These are phyloP conservation scores for Mycena floridula DNA, from an alignment of 768 basidiomycete genomes.

Conservation along the genomic window DNA sequence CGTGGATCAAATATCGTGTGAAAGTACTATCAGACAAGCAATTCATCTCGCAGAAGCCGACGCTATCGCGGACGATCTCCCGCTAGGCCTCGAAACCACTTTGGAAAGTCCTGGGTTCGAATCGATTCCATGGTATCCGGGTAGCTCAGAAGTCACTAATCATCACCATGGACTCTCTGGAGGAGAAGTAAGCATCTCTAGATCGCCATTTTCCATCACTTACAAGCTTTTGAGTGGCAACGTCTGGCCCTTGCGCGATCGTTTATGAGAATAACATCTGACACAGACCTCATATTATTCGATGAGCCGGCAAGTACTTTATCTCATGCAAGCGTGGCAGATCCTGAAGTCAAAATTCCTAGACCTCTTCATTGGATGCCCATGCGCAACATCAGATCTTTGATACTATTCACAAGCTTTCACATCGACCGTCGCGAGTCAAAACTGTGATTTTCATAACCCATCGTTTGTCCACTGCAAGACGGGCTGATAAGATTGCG, in stretches of 20 bases:
- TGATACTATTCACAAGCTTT: slow-evolving; percentile 64
- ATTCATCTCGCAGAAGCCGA: slow-evolving; percentile 68
- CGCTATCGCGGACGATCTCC: slow-evolving; percentile 56
- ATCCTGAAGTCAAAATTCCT: slow-evolving; percentile 5
- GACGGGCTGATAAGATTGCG: slow-evolving; percentile 79
- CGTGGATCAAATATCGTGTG: slow-evolving; percentile 54
- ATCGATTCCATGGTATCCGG: slow-evolving; percentile 38
- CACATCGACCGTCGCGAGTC: slow-evolving; percentile 43
- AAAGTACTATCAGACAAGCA: slow-evolving; percentile 55
- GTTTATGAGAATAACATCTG: slow-evolving; percentile 78
- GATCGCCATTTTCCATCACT: slow-evolving; percentile 1
- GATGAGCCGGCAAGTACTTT: slow-evolving; percentile 68
- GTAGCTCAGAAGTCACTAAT: slow-evolving; percentile 30
- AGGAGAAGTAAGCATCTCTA: slow-evolving; percentile 57
- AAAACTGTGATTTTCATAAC: slow-evolving; percentile 83
- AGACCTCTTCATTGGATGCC: slow-evolving; percentile 79
- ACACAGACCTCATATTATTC: slow-evolving; percentile 74
- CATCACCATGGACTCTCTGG: slow-evolving; percentile 69
- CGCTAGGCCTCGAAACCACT: slow-evolving; percentile 67
- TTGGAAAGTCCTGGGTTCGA: slow-evolving; percentile 62
- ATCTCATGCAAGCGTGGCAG: not conserved
- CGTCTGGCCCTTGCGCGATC: slow-evolving; percentile 80
- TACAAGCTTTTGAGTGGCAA: slow-evolving; percentile 63
- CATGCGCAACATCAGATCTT: slow-evolving; percentile 78
- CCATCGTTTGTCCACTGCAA: slow-evolving; percentile 74